Conservation (phyloP, 306 rosid species). For the Crotalaria pallida region DNA sequence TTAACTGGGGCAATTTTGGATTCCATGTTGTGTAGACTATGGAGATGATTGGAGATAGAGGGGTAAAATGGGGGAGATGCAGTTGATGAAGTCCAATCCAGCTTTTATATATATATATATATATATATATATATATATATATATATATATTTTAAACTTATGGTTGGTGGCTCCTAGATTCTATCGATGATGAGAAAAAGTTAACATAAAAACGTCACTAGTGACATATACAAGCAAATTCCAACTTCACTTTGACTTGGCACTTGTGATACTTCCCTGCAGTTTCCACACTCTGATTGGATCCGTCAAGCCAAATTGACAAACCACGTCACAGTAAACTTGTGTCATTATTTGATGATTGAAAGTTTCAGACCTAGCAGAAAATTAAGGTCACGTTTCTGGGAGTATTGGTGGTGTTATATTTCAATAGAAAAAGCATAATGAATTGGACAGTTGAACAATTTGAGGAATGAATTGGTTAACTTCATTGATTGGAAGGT, state of each 20-base stretch:
- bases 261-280: not conserved
- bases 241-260: not conserved
- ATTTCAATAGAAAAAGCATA: too few relatives aligned
- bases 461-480: too few relatives aligned
- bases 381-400: too few relatives aligned
- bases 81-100: not conserved
- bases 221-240: not conserved
- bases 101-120: not conserved
- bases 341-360: too few relatives aligned
- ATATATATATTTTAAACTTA: too few relatives aligned
- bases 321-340: not conserved
- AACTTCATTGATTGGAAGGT: too few relatives aligned
- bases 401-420: too few relatives aligned
- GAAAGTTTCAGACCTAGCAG: too few relatives aligned
- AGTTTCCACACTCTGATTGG: not conserved
- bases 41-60: not conserved
- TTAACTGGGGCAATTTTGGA: not conserved
- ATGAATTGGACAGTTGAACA: too few relatives aligned
- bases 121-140: not conserved
- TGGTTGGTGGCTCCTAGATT: not conserved
- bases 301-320: not conserved
- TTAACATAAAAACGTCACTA: constrained; percentile 6
- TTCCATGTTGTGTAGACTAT: constrained; percentile 14
- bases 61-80: not conserved
- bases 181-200: not conserved